Evolutionary conservation across 345 rosid species (phyloP).

Genomic region (Eucalyptus curtisii): DNA sequence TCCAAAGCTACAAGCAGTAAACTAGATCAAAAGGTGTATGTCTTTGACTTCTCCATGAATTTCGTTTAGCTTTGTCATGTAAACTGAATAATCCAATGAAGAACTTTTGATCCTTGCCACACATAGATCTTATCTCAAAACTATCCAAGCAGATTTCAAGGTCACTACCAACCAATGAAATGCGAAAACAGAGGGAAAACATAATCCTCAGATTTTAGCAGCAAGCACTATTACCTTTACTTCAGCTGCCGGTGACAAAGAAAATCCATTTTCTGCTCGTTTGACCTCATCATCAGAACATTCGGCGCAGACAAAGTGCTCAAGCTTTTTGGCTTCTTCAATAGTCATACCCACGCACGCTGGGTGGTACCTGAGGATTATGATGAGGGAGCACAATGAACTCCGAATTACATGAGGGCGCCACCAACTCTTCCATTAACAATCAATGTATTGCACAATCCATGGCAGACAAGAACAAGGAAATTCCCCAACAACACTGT

Average conservation of each 20-base stretch:
- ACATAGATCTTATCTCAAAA: not conserved
- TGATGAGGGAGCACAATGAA: not conserved
- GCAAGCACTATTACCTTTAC: slow-evolving; percentile 24
- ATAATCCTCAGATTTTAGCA: not conserved
- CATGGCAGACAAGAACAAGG: not conserved
- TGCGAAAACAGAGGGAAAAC: not conserved
- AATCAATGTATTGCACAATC: not conserved
- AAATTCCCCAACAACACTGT: not conserved
- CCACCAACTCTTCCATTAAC: not conserved
- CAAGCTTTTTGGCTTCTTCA: slow-evolving; percentile 71
- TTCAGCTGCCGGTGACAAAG: slow-evolving; percentile 33
- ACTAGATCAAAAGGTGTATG: not conserved
- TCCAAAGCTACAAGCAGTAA: not conserved
- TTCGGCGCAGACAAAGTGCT: slow-evolving; percentile 64
- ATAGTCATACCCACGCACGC: slow-evolving; percentile 77
- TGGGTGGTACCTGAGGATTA: slow-evolving; percentile 70
- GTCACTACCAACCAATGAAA: not conserved
- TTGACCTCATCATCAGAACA: slow-evolving; percentile 54
- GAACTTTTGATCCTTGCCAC: not conserved
- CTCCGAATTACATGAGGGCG: not conserved
- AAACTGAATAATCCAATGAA: not conserved
- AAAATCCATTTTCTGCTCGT: slow-evolving; percentile 58
- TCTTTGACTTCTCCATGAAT: not conserved
- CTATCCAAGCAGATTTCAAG: not conserved
- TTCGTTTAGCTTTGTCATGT: not conserved